These are phyloP conservation scores for Ganoderma lucidum DNA, from an alignment of 1,284 basidiomycete species.

Conservation along the genomic window DNA sequence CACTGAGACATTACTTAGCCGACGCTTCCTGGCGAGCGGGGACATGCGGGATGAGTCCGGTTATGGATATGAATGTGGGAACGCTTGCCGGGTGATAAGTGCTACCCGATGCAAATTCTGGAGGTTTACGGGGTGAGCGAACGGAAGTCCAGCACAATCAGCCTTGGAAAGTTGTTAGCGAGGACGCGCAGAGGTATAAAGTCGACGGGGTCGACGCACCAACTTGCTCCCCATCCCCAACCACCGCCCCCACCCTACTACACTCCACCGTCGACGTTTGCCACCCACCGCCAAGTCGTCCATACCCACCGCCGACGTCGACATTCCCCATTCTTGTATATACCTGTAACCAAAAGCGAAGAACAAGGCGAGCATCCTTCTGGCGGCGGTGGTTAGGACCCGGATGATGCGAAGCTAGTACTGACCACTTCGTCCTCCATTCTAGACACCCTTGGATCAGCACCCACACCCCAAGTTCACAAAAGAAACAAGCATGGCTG, in stretches of 20 bases:
- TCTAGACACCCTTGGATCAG: too few relatives aligned
- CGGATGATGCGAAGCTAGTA: background rate
- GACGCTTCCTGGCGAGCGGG: background rate
- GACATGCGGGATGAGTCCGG: background rate
- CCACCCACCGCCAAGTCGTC: background rate
- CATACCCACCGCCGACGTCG: background rate
- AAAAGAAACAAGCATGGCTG: background rate
- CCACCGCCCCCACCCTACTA: background rate
- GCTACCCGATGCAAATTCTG: background rate
- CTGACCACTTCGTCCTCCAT: background rate
- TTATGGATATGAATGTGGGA: background rate
- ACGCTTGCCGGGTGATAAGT: background rate
- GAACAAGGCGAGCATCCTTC: constrained; percentile 5
- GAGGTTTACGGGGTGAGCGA: background rate
- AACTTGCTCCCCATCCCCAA: background rate
- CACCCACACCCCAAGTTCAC: background rate
- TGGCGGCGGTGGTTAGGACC: background rate
- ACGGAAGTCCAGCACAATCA: background rate
- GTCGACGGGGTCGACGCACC: background rate
- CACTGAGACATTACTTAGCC: background rate
- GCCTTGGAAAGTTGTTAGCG: background rate
- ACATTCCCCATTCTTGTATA: background rate
- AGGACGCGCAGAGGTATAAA: background rate
- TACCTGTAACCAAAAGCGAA: background rate
- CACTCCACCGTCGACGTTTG: background rate